Conservation (phyloP, 129 eudicot species). For the Flaveria robusta region DNA sequence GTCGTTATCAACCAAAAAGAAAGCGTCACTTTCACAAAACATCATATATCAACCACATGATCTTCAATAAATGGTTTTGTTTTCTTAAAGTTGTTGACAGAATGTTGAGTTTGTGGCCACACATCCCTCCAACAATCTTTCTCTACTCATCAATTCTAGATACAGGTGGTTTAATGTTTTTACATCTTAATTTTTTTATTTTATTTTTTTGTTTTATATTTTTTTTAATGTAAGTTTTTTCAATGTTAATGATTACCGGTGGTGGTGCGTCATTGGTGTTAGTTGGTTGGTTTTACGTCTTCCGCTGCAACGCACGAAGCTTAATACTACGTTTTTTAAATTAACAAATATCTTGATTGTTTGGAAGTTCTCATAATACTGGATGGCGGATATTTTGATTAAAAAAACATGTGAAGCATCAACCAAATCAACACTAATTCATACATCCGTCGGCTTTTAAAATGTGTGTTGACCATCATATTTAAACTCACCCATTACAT, state of each 20-base stretch:
- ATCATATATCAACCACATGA: constrained; percentile 33
- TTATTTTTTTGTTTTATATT: too few species aligned
- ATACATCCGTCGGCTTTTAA: constrained; percentile 23
- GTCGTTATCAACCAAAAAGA: constrained; percentile 7
- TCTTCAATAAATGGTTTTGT: constrained; percentile 21
- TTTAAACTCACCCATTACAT: constrained; percentile 40
- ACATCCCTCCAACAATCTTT: constrained; percentile 24
- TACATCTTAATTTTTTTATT: too few species aligned
- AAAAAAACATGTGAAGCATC: constrained; percentile 15
- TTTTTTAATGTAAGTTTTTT: too few species aligned
- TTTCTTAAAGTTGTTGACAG: constrained; percentile 33
- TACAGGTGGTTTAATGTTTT: too few species aligned
- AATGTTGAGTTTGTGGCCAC: constrained; percentile 39
- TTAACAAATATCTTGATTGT: constrained; percentile 23
- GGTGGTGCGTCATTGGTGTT: too few species aligned
- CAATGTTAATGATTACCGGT: too few species aligned
- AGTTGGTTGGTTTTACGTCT: too few species aligned
- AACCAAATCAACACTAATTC: constrained; percentile 22
- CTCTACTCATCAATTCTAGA: constrained; percentile 31
- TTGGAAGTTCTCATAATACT: constrained; percentile 3
- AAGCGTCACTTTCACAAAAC: constrained; percentile 25
- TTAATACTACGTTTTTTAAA: too few species aligned
- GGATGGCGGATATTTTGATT: constrained; percentile 24
- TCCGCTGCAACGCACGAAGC: too few species aligned
- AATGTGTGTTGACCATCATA: constrained; percentile 30